phyloP scores from a whole-genome alignment of 306 rosid genomes.

The Potentilla sterilis region DNA sequence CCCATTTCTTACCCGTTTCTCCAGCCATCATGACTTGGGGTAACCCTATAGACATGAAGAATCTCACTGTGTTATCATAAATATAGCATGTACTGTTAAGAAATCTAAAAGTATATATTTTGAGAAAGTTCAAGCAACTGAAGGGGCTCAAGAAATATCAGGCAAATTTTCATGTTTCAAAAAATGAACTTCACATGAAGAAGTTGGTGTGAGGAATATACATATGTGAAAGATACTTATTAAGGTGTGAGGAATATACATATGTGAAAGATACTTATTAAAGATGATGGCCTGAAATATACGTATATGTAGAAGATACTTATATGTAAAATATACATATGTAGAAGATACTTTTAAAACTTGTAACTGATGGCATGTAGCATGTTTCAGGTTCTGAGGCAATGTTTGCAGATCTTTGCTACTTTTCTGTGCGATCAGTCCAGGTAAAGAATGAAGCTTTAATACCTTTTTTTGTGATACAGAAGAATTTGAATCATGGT shows the following conservation, averaged over 20 bases:
- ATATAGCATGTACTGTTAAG: background rate
- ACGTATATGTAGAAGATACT: no score
- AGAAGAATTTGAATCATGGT: conserved; percentile 2
- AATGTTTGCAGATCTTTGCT: conserved; percentile 98
- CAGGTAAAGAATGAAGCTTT: conserved; percentile 58
- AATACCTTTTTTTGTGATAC: conserved; percentile 10
- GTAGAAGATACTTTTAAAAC: background rate
- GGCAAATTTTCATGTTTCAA: background rate
- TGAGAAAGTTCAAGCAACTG: background rate
- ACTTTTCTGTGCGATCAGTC: conserved; percentile 88
- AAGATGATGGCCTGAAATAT: background rate
- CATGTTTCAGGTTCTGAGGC: conserved; percentile 91
- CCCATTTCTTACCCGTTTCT: background rate
- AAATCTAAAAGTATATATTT: no score
- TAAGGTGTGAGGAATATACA: background rate
- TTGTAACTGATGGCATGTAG: conserved; percentile 12
- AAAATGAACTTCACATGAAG: background rate
- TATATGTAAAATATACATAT: no score
- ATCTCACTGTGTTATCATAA: background rate
- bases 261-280: background rate
- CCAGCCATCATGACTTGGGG: background rate
- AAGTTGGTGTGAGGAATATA: background rate
- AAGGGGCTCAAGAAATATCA: background rate
- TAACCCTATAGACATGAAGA: background rate
- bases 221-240: background rate